Conservation (phyloP, 495 filamentous ascomycete genomes). For the Tuber microsphaerosporum region DNA sequence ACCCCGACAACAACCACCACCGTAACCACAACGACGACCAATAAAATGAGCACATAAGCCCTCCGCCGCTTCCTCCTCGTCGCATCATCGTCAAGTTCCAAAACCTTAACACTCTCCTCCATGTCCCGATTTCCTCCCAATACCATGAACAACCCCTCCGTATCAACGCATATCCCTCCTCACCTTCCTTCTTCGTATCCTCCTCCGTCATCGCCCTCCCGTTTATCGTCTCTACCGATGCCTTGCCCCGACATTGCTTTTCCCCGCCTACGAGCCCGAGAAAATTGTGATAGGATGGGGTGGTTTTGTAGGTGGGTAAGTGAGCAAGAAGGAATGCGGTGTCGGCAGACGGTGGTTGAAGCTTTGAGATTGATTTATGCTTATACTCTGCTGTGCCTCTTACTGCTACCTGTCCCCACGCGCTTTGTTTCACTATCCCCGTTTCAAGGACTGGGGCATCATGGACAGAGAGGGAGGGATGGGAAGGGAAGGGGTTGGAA, state of each 20-base stretch:
- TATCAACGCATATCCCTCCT: neutral
- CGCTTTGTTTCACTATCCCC: too few species aligned
- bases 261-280: neutral
- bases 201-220: neutral
- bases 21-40: neutral
- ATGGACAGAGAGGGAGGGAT: neutral
- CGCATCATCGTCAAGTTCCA: neutral
- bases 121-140: neutral
- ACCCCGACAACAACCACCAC: neutral
- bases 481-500: neutral
- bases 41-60: constrained; percentile 2
- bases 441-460: neutral
- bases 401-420: too few species aligned
- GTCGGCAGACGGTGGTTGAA: neutral
- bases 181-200: neutral
- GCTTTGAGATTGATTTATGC: neutral
- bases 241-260: neutral
- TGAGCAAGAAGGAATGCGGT: neutral
- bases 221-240: neutral
- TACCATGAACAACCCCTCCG: neutral
- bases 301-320: neutral
- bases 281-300: neutral
- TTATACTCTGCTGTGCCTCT: neutral
- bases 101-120: neutral
- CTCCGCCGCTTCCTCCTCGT: constrained; percentile 1